phyloP scores from a whole-genome alignment of 2,329 filamentous ascomycete genomes.

The Colletotrichum australisinense region DNA sequence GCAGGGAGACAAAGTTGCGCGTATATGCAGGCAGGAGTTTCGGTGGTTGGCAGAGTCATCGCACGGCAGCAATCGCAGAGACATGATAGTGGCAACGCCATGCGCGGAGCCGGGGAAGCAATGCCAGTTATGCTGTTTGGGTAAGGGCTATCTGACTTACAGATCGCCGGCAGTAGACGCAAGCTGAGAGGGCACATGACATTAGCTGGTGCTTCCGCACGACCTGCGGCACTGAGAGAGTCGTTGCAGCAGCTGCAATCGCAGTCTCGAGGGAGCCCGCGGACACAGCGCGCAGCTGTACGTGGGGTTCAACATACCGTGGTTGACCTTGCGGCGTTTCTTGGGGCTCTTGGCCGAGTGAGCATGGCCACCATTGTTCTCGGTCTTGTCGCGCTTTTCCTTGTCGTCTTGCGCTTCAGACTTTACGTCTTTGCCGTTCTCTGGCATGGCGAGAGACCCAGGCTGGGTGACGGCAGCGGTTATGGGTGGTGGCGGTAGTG shows the following conservation, averaged over 20 bases:
- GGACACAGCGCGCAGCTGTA: neutral
- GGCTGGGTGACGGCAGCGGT: neutral
- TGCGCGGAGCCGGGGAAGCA: neutral
- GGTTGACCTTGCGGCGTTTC: constrained; percentile 90
- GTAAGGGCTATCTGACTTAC: constrained; percentile 68
- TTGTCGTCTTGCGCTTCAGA: constrained; percentile 50
- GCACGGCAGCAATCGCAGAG: constrained; percentile 23
- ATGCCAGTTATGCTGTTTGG: constrained; percentile 42
- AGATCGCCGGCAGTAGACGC: constrained; percentile 90
- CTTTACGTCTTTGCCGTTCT: constrained; percentile 51
- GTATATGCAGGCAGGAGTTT: constrained; percentile 23
- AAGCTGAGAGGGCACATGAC: constrained; percentile 68
- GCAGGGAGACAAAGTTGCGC: neutral
- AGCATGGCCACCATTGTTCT: constrained; percentile 45
- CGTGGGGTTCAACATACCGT: constrained; percentile 73
- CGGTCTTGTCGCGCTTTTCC: constrained; percentile 39
- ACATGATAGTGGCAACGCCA: constrained; percentile 18
- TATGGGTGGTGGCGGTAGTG: neutral
- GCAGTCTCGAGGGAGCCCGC: constrained; percentile 25
- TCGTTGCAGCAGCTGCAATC: constrained; percentile 30
- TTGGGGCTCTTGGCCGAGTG: constrained; percentile 69
- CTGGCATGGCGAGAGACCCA: constrained; percentile 44
- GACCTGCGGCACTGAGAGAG: constrained; percentile 35
- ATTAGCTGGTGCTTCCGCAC: constrained; percentile 44
- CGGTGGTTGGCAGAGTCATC: constrained; percentile 23